phyloP scores from a whole-genome alignment of 108 stramenopile genomes.

The Pseudonitzschia delicatissima region DNA sequence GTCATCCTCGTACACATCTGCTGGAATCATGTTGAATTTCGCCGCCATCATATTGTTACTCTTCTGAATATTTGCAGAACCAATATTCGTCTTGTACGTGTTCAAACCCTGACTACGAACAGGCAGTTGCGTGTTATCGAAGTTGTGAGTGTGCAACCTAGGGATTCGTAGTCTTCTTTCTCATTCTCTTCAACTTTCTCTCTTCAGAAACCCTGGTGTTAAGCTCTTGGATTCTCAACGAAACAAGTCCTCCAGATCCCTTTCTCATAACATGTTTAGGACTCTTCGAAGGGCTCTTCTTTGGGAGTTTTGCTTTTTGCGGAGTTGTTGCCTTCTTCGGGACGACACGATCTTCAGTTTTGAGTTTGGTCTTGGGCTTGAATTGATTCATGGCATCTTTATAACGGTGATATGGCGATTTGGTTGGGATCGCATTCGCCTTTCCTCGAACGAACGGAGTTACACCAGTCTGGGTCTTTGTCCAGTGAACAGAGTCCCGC shows the following conservation, averaged over 20 bases:
- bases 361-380: background rate
- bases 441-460: constrained; percentile 24
- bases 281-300: constrained; percentile 25
- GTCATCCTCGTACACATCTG: constrained; percentile 18
- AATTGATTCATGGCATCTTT: constrained; percentile 39
- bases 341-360: background rate
- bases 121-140: constrained; percentile 17
- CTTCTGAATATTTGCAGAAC: constrained; percentile 11
- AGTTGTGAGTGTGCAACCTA: constrained; percentile 21
- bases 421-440: constrained; percentile 18
- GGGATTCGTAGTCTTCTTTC: constrained; percentile 30
- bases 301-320: constrained; percentile 8
- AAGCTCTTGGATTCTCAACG: constrained; percentile 27
- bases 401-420: constrained; percentile 38
- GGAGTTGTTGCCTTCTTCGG: constrained; percentile 11
- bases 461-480: constrained; percentile 24
- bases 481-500: constrained; percentile 21
- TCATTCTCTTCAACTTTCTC: constrained; percentile 28
- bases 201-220: constrained; percentile 27
- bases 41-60: constrained; percentile 25
- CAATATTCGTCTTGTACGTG: constrained; percentile 24
- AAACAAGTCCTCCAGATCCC: constrained; percentile 32
- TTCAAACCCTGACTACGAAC: constrained; percentile 28
- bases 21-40: constrained; percentile 34
- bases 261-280: background rate